Evolutionary conservation across 2,329 filamentous ascomycete genomes (phyloP).

Genomic region (Sclerotinia subarctica): DNA sequence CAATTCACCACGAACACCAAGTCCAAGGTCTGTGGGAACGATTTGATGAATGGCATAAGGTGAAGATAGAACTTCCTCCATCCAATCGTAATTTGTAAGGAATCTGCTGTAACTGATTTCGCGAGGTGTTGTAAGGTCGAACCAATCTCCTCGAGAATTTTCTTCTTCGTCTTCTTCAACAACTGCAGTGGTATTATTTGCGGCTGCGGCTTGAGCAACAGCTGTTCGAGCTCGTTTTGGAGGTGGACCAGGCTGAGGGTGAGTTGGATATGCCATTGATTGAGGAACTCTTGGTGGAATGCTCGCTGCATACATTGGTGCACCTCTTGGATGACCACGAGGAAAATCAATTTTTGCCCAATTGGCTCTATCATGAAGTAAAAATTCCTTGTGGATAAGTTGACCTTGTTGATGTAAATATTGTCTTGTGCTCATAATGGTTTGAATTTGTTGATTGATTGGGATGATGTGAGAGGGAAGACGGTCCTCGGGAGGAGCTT

Average conservation of each 20-base stretch:
- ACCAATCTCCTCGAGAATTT: slow-evolving; percentile 78
- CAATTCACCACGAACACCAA: slow-evolving; percentile 81
- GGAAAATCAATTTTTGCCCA: slow-evolving; percentile 84
- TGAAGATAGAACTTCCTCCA: slow-evolving; percentile 94
- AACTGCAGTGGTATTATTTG: slow-evolving; percentile 24
- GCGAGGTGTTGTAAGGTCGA: slow-evolving; percentile 83
- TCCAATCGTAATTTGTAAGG: slow-evolving; percentile 96
- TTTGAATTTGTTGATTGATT: slow-evolving; percentile 58
- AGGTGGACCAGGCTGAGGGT: slow-evolving; percentile 47
- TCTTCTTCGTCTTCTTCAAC: slow-evolving; percentile 74
- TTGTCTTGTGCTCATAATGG: slow-evolving; percentile 57
- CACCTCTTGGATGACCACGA: slow-evolving; percentile 44
- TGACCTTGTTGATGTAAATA: slow-evolving; percentile 73
- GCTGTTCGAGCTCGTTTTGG: slow-evolving; percentile 48
- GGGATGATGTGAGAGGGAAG: slow-evolving; percentile 67
- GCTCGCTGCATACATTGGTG: slow-evolving; percentile 32
- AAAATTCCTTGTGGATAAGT: slow-evolving; percentile 87
- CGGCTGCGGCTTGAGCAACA: slow-evolving; percentile 21
- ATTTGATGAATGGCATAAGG: slow-evolving; percentile 85
- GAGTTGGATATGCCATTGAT: slow-evolving; percentile 60
- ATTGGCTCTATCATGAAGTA: slow-evolving; percentile 82
- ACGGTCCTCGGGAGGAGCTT: slow-evolving; percentile 69
- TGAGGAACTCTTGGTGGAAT: slow-evolving; percentile 43
- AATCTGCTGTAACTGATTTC: slow-evolving; percentile 87
- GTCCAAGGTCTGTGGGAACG: slow-evolving; percentile 77